Conservation (phyloP, 2,329 filamentous ascomycete species). For the Clonostachys solani region DNA sequence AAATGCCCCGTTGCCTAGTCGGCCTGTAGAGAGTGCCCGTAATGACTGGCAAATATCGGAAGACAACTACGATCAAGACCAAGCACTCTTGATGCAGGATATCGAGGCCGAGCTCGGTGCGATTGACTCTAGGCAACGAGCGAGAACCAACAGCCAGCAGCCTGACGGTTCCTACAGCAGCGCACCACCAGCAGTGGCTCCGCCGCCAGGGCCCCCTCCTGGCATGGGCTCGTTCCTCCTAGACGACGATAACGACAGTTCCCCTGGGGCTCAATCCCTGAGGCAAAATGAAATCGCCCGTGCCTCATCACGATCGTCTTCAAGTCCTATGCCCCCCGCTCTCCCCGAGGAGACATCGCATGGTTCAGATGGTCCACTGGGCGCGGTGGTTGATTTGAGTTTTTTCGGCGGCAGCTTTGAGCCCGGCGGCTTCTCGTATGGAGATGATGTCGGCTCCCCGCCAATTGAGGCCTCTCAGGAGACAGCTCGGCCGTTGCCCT, state of each 20-base stretch:
- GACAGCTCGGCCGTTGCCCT: constrained; percentile 43
- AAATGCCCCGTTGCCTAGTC: constrained; percentile 53
- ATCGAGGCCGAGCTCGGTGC: constrained; percentile 50
- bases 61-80: constrained; percentile 33
- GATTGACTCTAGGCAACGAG: constrained; percentile 16
- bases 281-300: too few relatives aligned
- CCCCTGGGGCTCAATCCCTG: too few relatives aligned
- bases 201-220: too few relatives aligned
- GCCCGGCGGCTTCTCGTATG: constrained; percentile 44
- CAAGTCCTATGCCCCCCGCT: too few relatives aligned
- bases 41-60: constrained; percentile 24
- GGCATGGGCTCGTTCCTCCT: too few relatives aligned
- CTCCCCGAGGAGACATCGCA: too few relatives aligned
- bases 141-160: too few relatives aligned
- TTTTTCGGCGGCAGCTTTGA: constrained; percentile 68
- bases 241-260: too few relatives aligned
- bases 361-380: too few relatives aligned
- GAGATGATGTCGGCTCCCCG: constrained; percentile 37
- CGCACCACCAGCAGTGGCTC: too few relatives aligned
- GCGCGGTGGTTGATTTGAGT: constrained; percentile 60
- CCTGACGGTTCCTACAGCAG: too few relatives aligned
- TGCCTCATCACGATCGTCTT: too few relatives aligned
- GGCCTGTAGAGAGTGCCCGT: constrained; percentile 39
- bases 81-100: constrained; percentile 53
- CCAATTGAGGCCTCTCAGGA: constrained; percentile 24